phyloP scores from a whole-genome alignment of 164 flowering plant species.

The Vitis riparia region DNA sequence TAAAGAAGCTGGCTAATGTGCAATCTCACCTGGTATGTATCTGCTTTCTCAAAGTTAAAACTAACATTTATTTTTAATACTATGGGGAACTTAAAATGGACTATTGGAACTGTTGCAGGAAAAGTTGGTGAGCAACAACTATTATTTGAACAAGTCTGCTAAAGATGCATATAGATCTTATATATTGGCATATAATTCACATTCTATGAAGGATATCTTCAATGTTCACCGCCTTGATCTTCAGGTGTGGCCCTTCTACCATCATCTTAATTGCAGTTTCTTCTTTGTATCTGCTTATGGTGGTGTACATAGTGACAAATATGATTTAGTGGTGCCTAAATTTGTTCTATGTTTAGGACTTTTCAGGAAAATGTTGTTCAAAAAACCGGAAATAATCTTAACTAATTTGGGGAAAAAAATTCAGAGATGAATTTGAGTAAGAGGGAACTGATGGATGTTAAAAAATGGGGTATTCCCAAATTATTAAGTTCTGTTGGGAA shows the following conservation, averaged over 20 bases:
- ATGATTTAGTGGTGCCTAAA: too few relatives aligned
- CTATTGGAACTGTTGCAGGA: slow-evolving; percentile 50
- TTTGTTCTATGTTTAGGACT: too few relatives aligned
- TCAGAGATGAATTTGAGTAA: too few relatives aligned
- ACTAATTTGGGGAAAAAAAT: too few relatives aligned
- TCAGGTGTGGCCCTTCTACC: slow-evolving; percentile 45
- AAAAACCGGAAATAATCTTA: too few relatives aligned
- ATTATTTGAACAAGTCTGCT: slow-evolving; percentile 75
- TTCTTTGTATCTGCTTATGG: too few relatives aligned
- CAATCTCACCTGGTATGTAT: slow-evolving; percentile 74
- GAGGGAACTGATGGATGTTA: too few relatives aligned
- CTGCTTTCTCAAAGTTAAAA: neutral
- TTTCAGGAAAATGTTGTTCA: too few relatives aligned
- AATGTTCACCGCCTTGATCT: slow-evolving; percentile 86
- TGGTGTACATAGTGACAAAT: too few relatives aligned
- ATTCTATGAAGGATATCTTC: slow-evolving; percentile 88
- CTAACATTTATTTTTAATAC: neutral
- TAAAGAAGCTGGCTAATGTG: slow-evolving; percentile 75
- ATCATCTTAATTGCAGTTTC: too few relatives aligned
- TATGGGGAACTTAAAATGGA: neutral
- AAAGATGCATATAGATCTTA: slow-evolving; percentile 93
- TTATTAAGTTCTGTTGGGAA: neutral
- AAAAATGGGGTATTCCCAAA: neutral
- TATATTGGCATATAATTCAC: slow-evolving; percentile 84
- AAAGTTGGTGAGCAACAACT: slow-evolving; percentile 67